Evolutionary conservation across 176 grass and related monocot species (phyloP).

Genomic region (Musa beccarii): DNA sequence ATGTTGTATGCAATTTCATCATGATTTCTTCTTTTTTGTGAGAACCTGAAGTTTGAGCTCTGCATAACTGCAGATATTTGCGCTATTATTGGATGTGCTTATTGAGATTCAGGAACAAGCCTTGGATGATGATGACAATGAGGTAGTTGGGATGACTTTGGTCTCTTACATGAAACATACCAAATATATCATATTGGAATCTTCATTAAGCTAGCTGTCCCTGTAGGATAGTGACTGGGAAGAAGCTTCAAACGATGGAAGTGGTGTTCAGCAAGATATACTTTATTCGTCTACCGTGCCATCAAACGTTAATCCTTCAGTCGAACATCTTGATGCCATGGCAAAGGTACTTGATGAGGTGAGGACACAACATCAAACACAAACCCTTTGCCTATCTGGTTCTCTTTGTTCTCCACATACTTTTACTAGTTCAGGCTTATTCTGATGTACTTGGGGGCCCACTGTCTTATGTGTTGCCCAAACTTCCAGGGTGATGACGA

Average conservation of each 20-base stretch:
- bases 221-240: constrained; percentile 82
- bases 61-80: constrained; percentile 71
- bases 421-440: too few relatives aligned
- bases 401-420: too few relatives aligned
- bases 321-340: constrained; percentile 76
- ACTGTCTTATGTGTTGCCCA: neutral
- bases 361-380: constrained; percentile 8
- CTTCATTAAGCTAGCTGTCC: constrained; percentile 9
- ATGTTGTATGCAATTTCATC: neutral
- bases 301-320: constrained; percentile 47
- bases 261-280: constrained; percentile 37
- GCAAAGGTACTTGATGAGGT: constrained; percentile 86
- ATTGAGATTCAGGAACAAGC: constrained; percentile 77
- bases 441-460: too few relatives aligned
- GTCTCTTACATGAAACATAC: neutral
- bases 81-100: constrained; percentile 65
- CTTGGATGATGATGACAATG: constrained; percentile 41
- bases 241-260: constrained; percentile 49
- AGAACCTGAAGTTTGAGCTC: constrained; percentile 3
- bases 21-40: neutral
- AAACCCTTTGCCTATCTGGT: neutral
- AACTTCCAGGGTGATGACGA: constrained; percentile 37
- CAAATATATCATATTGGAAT: neutral
- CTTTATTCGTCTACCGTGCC: constrained; percentile 49
- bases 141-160: constrained; percentile 35